These are phyloP conservation scores for Acacia confusa DNA, from an alignment of 306 rosid species.

Conservation along the genomic window DNA sequence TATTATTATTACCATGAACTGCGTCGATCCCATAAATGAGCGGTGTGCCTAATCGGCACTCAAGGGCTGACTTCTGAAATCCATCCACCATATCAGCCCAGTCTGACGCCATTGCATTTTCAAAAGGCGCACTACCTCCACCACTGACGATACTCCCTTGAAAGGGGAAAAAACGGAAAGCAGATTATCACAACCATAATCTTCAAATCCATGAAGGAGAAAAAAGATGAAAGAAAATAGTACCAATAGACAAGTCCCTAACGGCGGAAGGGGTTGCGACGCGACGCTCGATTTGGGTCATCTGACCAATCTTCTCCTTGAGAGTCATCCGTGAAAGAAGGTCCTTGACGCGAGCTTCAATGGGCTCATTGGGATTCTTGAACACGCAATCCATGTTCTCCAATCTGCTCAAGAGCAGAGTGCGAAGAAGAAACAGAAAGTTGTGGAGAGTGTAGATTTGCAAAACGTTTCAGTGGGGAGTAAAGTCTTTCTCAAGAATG, in stretches of 20 bases:
- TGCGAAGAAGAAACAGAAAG: neutral
- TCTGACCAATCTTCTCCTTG: constrained; percentile 73
- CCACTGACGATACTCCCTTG: constrained; percentile 75
- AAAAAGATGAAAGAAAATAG: neutral
- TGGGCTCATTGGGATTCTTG: constrained; percentile 52
- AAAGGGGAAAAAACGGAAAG: neutral
- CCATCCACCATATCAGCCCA: constrained; percentile 90
- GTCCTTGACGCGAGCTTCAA: constrained; percentile 76
- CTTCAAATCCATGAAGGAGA: neutral
- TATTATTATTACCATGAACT: constrained; percentile 84
- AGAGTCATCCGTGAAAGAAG: constrained; percentile 84
- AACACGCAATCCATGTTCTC: constrained; percentile 44
- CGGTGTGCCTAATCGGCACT: constrained; percentile 74
- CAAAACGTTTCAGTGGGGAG: neutral
- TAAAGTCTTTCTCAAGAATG: neutral
- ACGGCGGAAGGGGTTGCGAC: constrained; percentile 56
- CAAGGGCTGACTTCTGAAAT: constrained; percentile 63
- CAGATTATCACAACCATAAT: neutral
- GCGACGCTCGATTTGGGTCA: constrained; percentile 78
- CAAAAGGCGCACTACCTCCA: constrained; percentile 80
- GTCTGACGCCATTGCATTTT: constrained; percentile 62
- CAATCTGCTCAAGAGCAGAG: neutral
- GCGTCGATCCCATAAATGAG: constrained; percentile 79
- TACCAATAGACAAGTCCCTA: constrained; percentile 60
- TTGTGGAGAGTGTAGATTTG: neutral